Evolutionary conservation across 1,284 basidiomycete genomes (phyloP), one percentile per base, ranked within the genome.

Genomic region (Mycena citricolor): DNA sequence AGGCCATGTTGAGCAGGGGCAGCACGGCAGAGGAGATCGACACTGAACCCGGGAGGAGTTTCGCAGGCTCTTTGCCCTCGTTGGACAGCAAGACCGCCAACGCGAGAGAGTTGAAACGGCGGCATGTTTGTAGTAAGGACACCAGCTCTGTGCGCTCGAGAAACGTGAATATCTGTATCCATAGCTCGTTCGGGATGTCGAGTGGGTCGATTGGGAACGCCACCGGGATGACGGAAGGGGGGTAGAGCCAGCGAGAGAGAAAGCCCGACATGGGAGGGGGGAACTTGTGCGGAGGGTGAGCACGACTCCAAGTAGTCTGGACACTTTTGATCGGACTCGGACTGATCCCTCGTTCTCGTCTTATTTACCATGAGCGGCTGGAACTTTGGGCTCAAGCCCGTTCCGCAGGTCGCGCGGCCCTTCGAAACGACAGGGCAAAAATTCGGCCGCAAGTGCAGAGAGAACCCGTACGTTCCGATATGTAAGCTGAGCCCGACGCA

Each of bases 381-480:
- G 51, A 52, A 52, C 24, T 52, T 42, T n/a, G 35, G 39, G n/a
- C 37, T 52, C 13, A 49, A 49, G 36, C 51, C 51, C 33, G 39
- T 45, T 7, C 46, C 43, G 23, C 43, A 42, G 29, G 37, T 52
- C 6, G 35, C 47, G 17, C 51, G 51, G 2, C 51, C 51, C 11
- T 52, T 45, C 43, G 51, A 52, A 39, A 52, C 47, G 11, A 45
- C 43, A 12, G 33, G 43, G 16, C 33, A 80, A 50, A 84, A 86
- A 61, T 79, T 81, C 8, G 60, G 66, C 53, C 72, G 83, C 20
- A 90, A 87, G 63, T 81, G 87, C 63, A 87, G 81, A 53, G 77
- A 86, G 58, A 83, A 91, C 59, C 89, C 89, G 5, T 73, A 83
- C 54, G 86, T 92, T 1, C 88, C 88, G 13, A 62, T 90, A 33